Conservation (phyloP, 73 alveolate species). For the Tetrahymena elliotti region DNA sequence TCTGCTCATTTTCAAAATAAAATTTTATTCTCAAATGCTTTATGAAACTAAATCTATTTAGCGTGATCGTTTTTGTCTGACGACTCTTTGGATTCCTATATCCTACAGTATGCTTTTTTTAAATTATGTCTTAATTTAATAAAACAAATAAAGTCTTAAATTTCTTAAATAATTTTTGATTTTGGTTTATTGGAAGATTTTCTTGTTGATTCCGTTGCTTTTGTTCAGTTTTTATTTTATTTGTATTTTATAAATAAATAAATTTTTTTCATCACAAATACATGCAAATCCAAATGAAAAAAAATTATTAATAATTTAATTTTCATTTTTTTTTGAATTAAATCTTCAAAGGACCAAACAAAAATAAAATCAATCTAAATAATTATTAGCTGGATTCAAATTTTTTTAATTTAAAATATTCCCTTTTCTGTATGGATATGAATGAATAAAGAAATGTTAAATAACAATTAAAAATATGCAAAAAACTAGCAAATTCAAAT, state of each 20-base stretch:
- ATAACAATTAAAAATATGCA: too few relatives aligned
- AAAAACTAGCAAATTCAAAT: too few relatives aligned
- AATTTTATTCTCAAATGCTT: background rate
- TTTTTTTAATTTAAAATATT: background rate
- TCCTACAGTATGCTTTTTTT: background rate
- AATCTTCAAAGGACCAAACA: background rate
- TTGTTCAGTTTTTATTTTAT: background rate
- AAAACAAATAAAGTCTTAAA: background rate
- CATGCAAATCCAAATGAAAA: background rate
- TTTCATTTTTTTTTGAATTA: background rate
- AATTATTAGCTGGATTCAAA: background rate
- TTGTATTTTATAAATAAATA: background rate
- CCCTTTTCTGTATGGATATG: background rate
- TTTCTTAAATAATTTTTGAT: background rate
- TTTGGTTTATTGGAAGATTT: background rate
- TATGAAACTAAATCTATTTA: too few relatives aligned
- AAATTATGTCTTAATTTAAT: background rate
- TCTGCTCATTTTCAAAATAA: background rate
- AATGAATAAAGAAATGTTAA: too few relatives aligned
- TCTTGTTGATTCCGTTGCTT: conserved; percentile 1
- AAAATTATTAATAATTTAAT: too few relatives aligned
- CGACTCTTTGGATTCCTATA: background rate
- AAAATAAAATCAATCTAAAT: too few relatives aligned
- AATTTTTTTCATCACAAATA: background rate
- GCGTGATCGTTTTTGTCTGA: background rate